Base-by-base conservation (phyloP, 2,329 filamentous ascomycete species). In the Cladosporium sp. region DNA sequence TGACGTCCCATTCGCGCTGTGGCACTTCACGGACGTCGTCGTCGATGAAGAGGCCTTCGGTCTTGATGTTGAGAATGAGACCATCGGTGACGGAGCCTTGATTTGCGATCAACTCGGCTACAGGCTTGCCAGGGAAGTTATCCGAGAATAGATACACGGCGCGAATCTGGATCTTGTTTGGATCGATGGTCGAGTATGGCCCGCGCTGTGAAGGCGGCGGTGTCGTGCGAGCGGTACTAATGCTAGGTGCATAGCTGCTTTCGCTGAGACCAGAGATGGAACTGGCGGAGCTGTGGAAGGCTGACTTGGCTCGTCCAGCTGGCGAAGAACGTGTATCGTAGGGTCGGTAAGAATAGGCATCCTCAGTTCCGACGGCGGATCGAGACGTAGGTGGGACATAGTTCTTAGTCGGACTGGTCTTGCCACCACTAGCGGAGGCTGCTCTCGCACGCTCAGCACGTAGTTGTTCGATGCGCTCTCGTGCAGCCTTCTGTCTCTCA, bases 1-100 rank as follows among this genome's bases (percentile, higher is more conserved):
- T 97, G 70, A 97, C 86, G 72, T 99, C 94, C 94, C 94, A 99
- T 76, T 99, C 94, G 59, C 94, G 86, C 75, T 97, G 91, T n/a
- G 90, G 87, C 15, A 97, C 90, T 61, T 86, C 86, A 44, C 92
- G 86, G 53, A 97, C 84, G 72, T 97, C 94, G 72, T 99, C 94
- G 71, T 99, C 94, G 69, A 99, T 94, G 75, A 97, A 97, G 55
- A 97, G 81, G 17, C 94, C 94, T 72, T 96, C 93, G 1, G 91
- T 96, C 10, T 90, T 93, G 68, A 97, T 94, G 52, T 90, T 89
- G 60, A 99, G 81, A 60, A 97, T 89, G 45, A 99, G 80, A 0
- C 94, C 94, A 70, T 99, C 92, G 2, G 92, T 96, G 32, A 97
- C 91, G 47, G 87, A 82, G 17, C 88, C 90, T 50, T 90, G 78